These are phyloP conservation scores for Neonectria sp. DNA, from an alignment of 2,329 filamentous ascomycete genomes.

Conservation along the genomic window DNA sequence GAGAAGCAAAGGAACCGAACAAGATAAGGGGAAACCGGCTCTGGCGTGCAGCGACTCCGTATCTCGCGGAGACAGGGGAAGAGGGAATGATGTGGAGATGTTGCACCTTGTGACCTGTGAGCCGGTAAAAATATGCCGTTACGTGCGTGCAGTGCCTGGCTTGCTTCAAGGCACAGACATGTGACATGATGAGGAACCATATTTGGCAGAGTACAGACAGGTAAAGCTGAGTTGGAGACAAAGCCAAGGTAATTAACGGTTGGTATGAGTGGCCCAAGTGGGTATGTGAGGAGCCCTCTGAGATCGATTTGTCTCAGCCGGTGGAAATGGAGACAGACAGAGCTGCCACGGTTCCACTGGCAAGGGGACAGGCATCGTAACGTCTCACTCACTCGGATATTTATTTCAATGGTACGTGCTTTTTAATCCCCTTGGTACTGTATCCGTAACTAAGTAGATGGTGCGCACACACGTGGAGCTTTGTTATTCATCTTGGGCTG, in stretches of 20 bases:
- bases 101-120: slow-evolving; percentile 22
- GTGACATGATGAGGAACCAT: neutral
- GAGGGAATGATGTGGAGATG: slow-evolving; percentile 25
- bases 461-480: neutral
- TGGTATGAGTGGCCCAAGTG: neutral
- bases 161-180: slow-evolving; percentile 14
- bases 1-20: slow-evolving; percentile 7
- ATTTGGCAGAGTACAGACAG: neutral
- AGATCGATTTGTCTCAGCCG: slow-evolving; percentile 9
- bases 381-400: slow-evolving; percentile 5
- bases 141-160: neutral
- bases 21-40: neutral
- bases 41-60: slow-evolving; percentile 1
- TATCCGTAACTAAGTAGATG: too few species aligned
- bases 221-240: neutral
- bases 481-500: neutral
- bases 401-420: slow-evolving; percentile 3
- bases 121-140: neutral
- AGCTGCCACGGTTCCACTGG: neutral
- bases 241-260: neutral
- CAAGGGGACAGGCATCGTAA: neutral
- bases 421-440: neutral
- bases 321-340: slow-evolving; percentile 15
- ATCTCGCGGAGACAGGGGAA: slow-evolving; percentile 12
- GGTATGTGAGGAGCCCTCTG: slow-evolving; percentile 8